These are phyloP conservation scores for Suhomyces kunorum DNA, from an alignment of 1,139 yeast species.

Conservation along the genomic window DNA sequence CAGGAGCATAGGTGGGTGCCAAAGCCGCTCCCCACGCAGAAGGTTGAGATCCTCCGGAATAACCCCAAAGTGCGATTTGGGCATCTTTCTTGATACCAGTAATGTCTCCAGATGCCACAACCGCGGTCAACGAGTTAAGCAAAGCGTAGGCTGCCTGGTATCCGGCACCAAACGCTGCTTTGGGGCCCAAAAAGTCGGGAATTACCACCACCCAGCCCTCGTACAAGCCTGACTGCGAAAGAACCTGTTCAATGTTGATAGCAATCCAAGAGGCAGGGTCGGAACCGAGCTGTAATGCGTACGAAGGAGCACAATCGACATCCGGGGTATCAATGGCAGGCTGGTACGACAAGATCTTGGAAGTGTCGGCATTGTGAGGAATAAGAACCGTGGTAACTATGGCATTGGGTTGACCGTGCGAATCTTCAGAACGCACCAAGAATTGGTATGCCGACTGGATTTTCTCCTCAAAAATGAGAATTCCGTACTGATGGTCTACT, in stretches of 20 bases:
- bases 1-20: conserved; percentile 36
- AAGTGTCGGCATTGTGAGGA: conserved; percentile 33
- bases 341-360: conserved; percentile 35
- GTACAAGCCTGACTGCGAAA: conserved; percentile 20
- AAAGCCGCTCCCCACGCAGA: conserved; percentile 40
- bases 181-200: conserved; percentile 38
- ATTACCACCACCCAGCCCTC: conserved; percentile 35
- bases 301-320: conserved; percentile 36
- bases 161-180: conserved; percentile 32
- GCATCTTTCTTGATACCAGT: conserved; percentile 29
- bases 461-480: conserved; percentile 17
- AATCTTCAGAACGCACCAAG: conserved; percentile 36
- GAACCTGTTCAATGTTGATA: conserved; percentile 13
- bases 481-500: conserved; percentile 2
- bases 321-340: conserved; percentile 36
- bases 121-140: conserved; percentile 32
- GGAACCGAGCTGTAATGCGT: conserved; percentile 27
- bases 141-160: conserved; percentile 30
- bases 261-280: conserved; percentile 6
- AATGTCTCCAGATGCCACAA: conserved; percentile 22
- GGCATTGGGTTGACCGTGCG: conserved; percentile 32
- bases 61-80: conserved; percentile 34
- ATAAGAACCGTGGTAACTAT: conserved; percentile 35
- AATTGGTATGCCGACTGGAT: conserved; percentile 32
- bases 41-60: conserved; percentile 40